A percentile compares a stretch with the other conserved stretches of the same genome.
phyloP scores from a whole-genome alignment of 2,329 filamentous ascomycete species.

The Claviceps sp. region DNA sequence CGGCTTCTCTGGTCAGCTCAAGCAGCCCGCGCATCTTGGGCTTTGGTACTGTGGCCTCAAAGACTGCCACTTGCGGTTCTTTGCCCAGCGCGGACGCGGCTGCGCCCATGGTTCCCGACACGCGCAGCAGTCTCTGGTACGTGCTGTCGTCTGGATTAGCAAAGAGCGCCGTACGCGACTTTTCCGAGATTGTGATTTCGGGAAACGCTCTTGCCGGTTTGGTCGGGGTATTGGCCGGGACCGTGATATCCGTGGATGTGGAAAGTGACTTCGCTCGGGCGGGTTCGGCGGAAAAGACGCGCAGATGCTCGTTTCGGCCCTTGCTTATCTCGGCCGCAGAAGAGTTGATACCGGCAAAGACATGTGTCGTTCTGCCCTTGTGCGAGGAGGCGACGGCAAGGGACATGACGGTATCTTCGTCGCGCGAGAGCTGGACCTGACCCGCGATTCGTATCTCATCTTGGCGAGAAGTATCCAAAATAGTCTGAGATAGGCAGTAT shows the following conservation, averaged over 20 bases:
- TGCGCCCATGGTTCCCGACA: slow-evolving; percentile 57
- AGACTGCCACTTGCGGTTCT: slow-evolving; percentile 66
- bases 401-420: slow-evolving; percentile 83
- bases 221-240: slow-evolving; percentile 8
- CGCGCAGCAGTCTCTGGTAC: slow-evolving; percentile 47
- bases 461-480: slow-evolving; percentile 57
- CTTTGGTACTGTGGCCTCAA: slow-evolving; percentile 42
- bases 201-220: slow-evolving; percentile 7
- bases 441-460: slow-evolving; percentile 50
- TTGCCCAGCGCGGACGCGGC: slow-evolving; percentile 67
- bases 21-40: slow-evolving; percentile 36
- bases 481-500: slow-evolving; percentile 33
- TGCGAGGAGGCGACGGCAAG: slow-evolving; percentile 57
- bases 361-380: slow-evolving; percentile 38
- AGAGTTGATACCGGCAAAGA: slow-evolving; percentile 75
- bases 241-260: slow-evolving; percentile 10
- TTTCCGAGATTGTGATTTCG: slow-evolving; percentile 32
- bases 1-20: slow-evolving; percentile 42
- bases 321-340: slow-evolving; percentile 56
- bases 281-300: slow-evolving; percentile 52
- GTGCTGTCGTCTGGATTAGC: slow-evolving; percentile 32
- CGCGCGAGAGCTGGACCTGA: slow-evolving; percentile 64
- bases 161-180: slow-evolving; percentile 41
- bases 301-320: slow-evolving; percentile 73
- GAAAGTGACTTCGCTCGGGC: slow-evolving; percentile 17